Percentiles rank a stretch among this genome's conserved stretches.
Evolutionary conservation across 441 rosid genomes (phyloP).

Genomic region (Populus hybrid): DNA sequence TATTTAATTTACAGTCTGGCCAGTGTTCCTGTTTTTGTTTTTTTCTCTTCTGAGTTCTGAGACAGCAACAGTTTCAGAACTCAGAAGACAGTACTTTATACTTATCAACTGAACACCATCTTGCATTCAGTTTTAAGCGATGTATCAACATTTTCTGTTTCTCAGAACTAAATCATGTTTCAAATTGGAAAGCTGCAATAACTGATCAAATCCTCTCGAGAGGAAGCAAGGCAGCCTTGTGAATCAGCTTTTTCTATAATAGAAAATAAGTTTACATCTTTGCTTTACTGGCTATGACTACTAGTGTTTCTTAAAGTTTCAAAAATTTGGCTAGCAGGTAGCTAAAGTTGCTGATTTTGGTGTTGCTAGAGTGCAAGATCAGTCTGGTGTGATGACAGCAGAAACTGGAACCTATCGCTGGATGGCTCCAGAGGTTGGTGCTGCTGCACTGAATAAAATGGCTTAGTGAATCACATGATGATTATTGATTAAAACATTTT

Average conservation of each 20-base stretch:
- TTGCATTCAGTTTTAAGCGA: not conserved
- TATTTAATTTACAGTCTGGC: slow-evolving; percentile 10
- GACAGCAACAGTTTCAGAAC: not conserved
- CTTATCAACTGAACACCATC: not conserved
- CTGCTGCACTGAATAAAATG: not conserved
- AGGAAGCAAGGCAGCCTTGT: not conserved
- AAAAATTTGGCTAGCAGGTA: slow-evolving; percentile 33
- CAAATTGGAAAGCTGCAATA: not conserved
- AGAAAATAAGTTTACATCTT: not conserved
- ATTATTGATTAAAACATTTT: not conserved
- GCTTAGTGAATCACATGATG: not conserved
- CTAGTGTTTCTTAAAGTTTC: slow-evolving; percentile 5
- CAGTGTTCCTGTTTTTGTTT: not conserved
- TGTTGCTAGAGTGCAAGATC: slow-evolving; percentile 66
- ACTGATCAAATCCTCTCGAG: not conserved
- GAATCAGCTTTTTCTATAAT: not conserved
- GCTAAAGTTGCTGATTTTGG: slow-evolving; percentile 80
- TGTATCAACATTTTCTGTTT: not conserved
- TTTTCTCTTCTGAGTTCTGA: not conserved
- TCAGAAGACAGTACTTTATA: not conserved
- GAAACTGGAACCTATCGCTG: slow-evolving; percentile 84
- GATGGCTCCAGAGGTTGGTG: slow-evolving; percentile 87
- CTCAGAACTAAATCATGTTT: slow-evolving; percentile 1
- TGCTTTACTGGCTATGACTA: slow-evolving; percentile 6
- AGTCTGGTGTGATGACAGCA: slow-evolving; percentile 69